Conservation (phyloP, 306 rosid species). For the Heteromeles arbutifolia region DNA sequence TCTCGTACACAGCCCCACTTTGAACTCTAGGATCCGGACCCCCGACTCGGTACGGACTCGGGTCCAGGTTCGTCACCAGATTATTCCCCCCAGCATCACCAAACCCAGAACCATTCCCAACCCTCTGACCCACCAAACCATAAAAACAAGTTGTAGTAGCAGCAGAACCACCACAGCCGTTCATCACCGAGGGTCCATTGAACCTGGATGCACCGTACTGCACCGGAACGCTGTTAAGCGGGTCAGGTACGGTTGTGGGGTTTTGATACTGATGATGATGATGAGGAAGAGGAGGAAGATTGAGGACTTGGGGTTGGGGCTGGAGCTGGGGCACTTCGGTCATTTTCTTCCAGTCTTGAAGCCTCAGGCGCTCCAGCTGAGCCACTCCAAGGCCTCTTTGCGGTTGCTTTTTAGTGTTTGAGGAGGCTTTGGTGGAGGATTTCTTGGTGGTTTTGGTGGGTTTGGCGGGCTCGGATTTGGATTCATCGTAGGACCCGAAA, state of each 20-base stretch:
- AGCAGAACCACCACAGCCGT: background rate
- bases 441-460: conserved; percentile 26
- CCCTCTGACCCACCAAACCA: conserved; percentile 16
- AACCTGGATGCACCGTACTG: conserved; percentile 31
- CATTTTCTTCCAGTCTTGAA: conserved; percentile 30
- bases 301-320: background rate
- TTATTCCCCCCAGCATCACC: conserved; percentile 9
- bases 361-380: conserved; percentile 51
- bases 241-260: background rate
- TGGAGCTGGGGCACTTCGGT: conserved; percentile 21
- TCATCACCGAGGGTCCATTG: conserved; percentile 11
- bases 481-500: conserved; percentile 8
- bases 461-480: conserved; percentile 16
- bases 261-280: conserved; percentile 16
- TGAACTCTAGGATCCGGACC: conserved; percentile 15
- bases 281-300: background rate
- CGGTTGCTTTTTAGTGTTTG: conserved; percentile 40
- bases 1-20: conserved; percentile 33
- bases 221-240: conserved; percentile 24
- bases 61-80: conserved; percentile 19
- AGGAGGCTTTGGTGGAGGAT: conserved; percentile 16
- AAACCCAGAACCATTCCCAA: conserved; percentile 3
- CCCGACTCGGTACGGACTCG: conserved; percentile 21
- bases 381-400: conserved; percentile 77
- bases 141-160: background rate